Base-by-base conservation (phyloP, 441 rosid species). In the Gossypium schwendimanii region DNA sequence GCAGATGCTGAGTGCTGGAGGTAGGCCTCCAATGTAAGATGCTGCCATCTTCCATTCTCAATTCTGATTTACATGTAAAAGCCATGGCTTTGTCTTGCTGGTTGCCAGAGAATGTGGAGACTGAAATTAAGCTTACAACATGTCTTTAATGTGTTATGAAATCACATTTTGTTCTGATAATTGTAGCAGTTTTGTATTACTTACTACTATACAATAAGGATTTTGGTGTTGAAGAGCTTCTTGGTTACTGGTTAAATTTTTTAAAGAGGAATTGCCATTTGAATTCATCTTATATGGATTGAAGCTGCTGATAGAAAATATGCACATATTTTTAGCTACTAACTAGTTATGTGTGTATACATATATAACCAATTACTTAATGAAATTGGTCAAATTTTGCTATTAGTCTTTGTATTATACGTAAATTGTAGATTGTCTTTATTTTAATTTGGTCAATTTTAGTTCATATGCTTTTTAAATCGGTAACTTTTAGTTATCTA, bases 1-100 rank as follows among this genome's bases (percentile, higher is more conserved):
- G 50, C 98, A 89, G 83, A 87, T 94, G 86, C 82, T 94, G 58
- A 17, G 58, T 18, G 20, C 24, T 18, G 58, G 57, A 2, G 50
- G 50, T 45, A 11, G 50, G 50, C 50, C 50, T 45, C 50, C 50
- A 12, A 45, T 45, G 50, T 45, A 45, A 45, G 50, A 45, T 11
- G n/a, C 14, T 12, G 14, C 50, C n/a, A 9, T 9, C 14, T 3
- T 9, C 4, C 15, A 45, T 45, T 45, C 12, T 45, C 14, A 45
- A 2, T 45, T 12, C 15, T 11, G n/a, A 10, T 45, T 45, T 45
- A 45, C 14, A 3, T 45, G 50, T 45, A 45, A 45, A 45, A 45
- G 36, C 50, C 50, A 11, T 45, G 50, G 3, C 15, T 45, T 31
- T 11, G 50, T 10, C 50, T 14, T 45, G 50, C 12, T 45, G 50